Conservation (phyloP, 2,329 filamentous ascomycete species). For the Fusarium proliferatum region DNA sequence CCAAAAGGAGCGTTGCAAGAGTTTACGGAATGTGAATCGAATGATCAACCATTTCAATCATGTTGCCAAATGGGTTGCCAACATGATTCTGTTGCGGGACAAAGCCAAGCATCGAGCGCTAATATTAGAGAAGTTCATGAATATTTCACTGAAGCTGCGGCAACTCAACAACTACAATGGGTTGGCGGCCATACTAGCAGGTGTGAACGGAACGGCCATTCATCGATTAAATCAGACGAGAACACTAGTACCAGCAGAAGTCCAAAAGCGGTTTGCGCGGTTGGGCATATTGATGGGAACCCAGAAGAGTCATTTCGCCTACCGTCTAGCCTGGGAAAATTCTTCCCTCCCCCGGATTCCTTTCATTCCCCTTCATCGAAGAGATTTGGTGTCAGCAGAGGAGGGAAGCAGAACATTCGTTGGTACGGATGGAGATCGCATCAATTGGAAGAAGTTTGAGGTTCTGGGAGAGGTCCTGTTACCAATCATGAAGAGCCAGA, state of each 20-base stretch:
- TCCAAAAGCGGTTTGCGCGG: constrained; percentile 86
- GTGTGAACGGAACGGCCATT: constrained; percentile 88
- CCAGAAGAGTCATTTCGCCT: constrained; percentile 91
- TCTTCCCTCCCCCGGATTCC: constrained; percentile 90
- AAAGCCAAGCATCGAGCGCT: constrained; percentile 95
- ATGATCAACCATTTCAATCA: constrained; percentile 96
- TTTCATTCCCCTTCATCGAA: constrained; percentile 88
- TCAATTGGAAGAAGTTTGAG: constrained; percentile 99
- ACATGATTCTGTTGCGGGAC: constrained; percentile 87
- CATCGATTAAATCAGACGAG: constrained; percentile 85
- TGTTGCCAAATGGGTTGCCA: constrained; percentile 82
- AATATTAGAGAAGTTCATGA: constrained; percentile 96
- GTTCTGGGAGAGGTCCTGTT: constrained; percentile 92
- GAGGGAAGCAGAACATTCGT: constrained; percentile 93
- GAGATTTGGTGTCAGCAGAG: constrained; percentile 91
- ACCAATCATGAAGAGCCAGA: constrained; percentile 91
- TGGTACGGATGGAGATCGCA: constrained; percentile 75
- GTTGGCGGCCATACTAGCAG: constrained; percentile 91
- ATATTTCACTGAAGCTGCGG: constrained; percentile 84
- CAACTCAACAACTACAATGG: constrained; percentile 98
- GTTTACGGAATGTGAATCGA: constrained; percentile 86
- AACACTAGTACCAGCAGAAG: constrained; percentile 75
- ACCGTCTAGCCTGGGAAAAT: constrained; percentile 98
- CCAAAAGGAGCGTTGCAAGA: constrained; percentile 79
- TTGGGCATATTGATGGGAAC: constrained; percentile 93